A percentile compares a stretch with the other conserved stretches of the same genome.
These are phyloP conservation scores for Aspergillus texensis DNA, from an alignment of 2,329 filamentous ascomycete genomes.

Conservation along the genomic window DNA sequence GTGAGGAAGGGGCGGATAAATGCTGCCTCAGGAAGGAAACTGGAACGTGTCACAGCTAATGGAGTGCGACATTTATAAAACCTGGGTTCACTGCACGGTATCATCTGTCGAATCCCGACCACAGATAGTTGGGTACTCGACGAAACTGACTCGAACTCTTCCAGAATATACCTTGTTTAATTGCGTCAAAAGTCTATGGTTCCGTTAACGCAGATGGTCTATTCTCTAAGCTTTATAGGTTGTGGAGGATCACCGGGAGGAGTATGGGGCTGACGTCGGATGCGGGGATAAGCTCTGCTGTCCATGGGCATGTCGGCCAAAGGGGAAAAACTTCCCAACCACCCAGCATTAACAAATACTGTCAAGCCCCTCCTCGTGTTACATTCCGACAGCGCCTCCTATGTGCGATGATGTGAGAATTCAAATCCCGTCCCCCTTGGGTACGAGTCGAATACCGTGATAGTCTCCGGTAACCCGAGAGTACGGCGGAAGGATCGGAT, in stretches of 20 bases:
- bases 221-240: not conserved
- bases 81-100: not conserved
- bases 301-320: not conserved
- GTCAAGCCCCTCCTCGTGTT: not conserved
- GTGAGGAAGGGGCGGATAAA: not conserved
- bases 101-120: too few relatives aligned
- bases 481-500: not conserved
- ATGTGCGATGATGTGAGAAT: not conserved
- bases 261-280: not conserved
- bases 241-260: not conserved
- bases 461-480: conserved; percentile 1
- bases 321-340: not conserved
- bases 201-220: too few relatives aligned
- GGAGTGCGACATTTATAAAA: not conserved
- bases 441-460: not conserved
- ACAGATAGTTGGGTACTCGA: not conserved
- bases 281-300: not conserved
- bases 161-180: not conserved
- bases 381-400: not conserved
- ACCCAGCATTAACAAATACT: not conserved
- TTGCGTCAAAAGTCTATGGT: not conserved
- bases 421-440: not conserved
- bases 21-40: not conserved
- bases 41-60: not conserved
- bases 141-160: not conserved